Base-by-base conservation (phyloP, 192 early-diverging fungal species). In the Gamsiella multidivaricata region DNA sequence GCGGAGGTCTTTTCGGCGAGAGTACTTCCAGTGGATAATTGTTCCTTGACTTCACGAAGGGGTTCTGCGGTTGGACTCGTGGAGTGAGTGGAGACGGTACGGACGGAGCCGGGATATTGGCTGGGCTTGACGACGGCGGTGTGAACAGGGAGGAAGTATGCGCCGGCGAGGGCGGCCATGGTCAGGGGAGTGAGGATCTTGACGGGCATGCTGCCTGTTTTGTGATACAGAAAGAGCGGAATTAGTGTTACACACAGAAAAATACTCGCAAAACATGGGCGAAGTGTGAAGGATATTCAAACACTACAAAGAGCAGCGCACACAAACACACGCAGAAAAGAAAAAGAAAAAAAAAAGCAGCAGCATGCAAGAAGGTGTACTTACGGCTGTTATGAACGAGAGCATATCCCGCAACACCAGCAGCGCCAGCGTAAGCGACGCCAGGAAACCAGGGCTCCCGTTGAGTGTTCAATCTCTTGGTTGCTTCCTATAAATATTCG, bases 81-180 rank as follows among this genome's bases (percentile, higher is more conserved):
- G n/a, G n/a, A n/a, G n/a, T n/a, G n/a, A 11, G 57, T 41, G n/a
- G 36, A 14, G 9, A 42, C 33, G n/a, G 45, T 28, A 22, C 17
- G 20, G 5, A 32, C 55, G 54, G 7, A 12, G 31, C 54, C 26
- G n/a, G n/a, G 28, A 11, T 14, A 20, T 22, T 23, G 34, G 3
- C 31, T 32, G 33, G 23, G 29, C 28, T 52, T 68, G 36, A 78
- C 11, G 11, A 56, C 26, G 5, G 57, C 49, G 2, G 61, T 37
- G 37, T 78, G 74, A 1, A 54, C 61, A 0, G 74, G 74, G 7
- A 78, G 52, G 49, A 78, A 78, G 41, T 78, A 78, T 31, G 43
- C 12, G 23, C 74, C 66, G 2, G 60, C 25, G 12, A 51, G 37
- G 14, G 74, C 66, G 29, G 52, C 74, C 4, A 78, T 33, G 3